Base-by-base conservation (phyloP, 2,329 filamentous ascomycete species). In the Didymellaceae sp. region DNA sequence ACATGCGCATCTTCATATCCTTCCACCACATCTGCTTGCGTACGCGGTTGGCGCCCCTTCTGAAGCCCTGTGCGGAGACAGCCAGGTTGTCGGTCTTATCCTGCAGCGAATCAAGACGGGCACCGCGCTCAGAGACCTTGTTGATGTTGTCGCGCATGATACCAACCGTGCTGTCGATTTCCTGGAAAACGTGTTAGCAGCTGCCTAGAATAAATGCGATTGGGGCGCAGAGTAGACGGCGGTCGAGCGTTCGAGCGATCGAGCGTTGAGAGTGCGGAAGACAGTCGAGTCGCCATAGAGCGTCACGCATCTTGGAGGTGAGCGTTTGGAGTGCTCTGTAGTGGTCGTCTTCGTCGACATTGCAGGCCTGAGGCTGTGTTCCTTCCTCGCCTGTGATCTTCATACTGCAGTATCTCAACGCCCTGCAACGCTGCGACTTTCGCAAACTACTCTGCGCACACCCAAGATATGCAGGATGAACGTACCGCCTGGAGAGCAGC, bases 1-100 rank as follows among this genome's bases (percentile, higher is more conserved):
- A 97, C 82, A 97, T 94, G 76, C 94, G 87, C 94, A 99, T 99
- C 86, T 97, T 97, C 91, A 97, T 96, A 73, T 97, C 93, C 84
- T 97, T 97, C 93, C 92, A 97, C 93, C 93, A 97, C 93, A 97
- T 97, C 77, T 96, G 87, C 77, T 80, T 80, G 76, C 94, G 87
- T 65, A 99, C 93, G 67, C 91, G 83, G 82, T 97, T 99, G 77
- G 95, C 94, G 60, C 94, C 93, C 63, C 92, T 88, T 69, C 92
- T 90, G 85, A 99, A 99, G 57, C 91, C 91, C 75, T 96, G 91
- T 52, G 94, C 93, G 26, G 92, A 96, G 58, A 88, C 86, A 54
- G 92, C 92, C 63, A 99, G 83, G 78, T 96, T 95, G 79, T 97
- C 78, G 61, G 90, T 97, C 84, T 96, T 96, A 76, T 94, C 89